Evolutionary conservation across 768 basidiomycete species (phyloP).

Genomic region (Lyophyllum semitale): DNA sequence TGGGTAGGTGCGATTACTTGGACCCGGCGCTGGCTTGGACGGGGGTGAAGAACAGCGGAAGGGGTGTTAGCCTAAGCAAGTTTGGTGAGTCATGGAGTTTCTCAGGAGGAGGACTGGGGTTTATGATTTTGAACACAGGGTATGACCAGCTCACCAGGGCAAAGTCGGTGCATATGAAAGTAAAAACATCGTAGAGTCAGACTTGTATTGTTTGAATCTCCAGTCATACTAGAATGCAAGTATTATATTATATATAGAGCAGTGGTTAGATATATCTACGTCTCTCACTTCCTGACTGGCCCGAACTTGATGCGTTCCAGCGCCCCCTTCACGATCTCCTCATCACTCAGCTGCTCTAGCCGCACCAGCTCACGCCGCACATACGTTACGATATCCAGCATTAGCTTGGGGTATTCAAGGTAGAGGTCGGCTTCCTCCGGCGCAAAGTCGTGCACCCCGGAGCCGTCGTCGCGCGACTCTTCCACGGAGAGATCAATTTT

Average conservation of each 20-base stretch:
- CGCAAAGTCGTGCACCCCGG: conserved; percentile 72
- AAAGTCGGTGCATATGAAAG: conserved; percentile 84
- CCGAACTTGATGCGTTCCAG: conserved; percentile 43
- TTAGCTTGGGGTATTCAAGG: conserved; percentile 71
- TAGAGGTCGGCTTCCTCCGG: conserved; percentile 65
- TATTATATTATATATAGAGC: background rate
- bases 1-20: conserved; percentile 74
- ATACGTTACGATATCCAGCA: conserved; percentile 71
- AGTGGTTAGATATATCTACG: background rate
- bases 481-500: conserved; percentile 61
- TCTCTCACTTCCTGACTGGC: conserved; percentile 18
- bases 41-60: conserved; percentile 90
- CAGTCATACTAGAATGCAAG: background rate
- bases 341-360: conserved; percentile 56
- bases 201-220: background rate
- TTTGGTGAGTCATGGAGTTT: conserved; percentile 59
- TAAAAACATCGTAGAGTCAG: conserved; percentile 45
- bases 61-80: conserved; percentile 87
- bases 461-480: conserved; percentile 63
- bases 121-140: conserved; percentile 42
- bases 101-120: background rate
- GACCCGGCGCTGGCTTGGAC: conserved; percentile 96
- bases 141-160: conserved; percentile 84
- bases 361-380: conserved; percentile 71
- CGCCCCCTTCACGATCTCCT: conserved; percentile 40